phyloP scores from a whole-genome alignment of 371 early-diverging fungal genomes.

The Circinella umbellata region DNA sequence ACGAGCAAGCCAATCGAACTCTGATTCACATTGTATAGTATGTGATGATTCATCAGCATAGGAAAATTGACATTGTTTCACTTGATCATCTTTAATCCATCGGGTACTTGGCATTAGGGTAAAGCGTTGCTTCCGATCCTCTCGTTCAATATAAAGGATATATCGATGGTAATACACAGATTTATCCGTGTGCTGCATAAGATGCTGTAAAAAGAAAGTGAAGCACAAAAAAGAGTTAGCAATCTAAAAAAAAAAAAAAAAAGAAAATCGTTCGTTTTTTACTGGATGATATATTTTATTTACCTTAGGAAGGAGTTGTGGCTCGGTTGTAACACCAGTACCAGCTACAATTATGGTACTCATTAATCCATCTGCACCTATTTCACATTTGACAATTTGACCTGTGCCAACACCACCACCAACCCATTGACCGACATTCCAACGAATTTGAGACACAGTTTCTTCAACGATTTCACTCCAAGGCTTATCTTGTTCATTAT shows the following conservation, averaged over 20 bases:
- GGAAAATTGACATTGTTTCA: constrained; percentile 19
- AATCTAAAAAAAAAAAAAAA: constrained; percentile 6
- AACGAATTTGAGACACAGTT: constrained; percentile 16
- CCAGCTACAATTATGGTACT: constrained; percentile 25
- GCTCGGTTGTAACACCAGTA: constrained; percentile 21
- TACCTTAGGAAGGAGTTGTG: constrained; percentile 24
- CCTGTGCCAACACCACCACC: constrained; percentile 29
- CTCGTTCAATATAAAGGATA: constrained; percentile 18
- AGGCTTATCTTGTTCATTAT: not conserved
- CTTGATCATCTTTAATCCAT: constrained; percentile 24
- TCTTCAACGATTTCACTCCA: constrained; percentile 17
- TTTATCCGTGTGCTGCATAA: not conserved
- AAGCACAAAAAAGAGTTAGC: not conserved
- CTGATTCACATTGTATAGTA: constrained; percentile 13
- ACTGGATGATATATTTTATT: not conserved
- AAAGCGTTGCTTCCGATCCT: constrained; percentile 17
- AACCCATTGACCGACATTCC: constrained; percentile 28
- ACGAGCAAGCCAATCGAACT: constrained; percentile 24
- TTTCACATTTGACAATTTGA: constrained; percentile 20
- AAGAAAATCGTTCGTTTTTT: too few species aligned
- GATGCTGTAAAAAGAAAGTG: not conserved
- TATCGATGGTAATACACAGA: constrained; percentile 28
- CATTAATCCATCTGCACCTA: constrained; percentile 18
- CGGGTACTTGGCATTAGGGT: not conserved
- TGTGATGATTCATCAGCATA: constrained; percentile 9